Percentiles rank a stretch among this genome's conserved stretches.
Evolutionary conservation across 1,284 basidiomycete genomes (phyloP).

Genomic region (Ustilago vetiveriae): DNA sequence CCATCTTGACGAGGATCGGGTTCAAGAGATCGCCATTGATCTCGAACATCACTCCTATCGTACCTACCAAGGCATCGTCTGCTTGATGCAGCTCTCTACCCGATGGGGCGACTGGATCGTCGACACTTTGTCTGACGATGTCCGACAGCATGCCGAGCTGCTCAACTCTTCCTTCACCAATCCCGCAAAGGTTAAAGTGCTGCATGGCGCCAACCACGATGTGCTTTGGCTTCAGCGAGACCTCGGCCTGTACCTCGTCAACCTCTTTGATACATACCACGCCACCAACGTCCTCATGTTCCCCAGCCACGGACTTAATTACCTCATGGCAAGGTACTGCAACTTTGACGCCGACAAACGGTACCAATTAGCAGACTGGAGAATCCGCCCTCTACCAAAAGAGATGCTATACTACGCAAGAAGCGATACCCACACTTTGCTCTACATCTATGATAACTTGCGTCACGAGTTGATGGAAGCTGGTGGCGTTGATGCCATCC

Average conservation of each 20-base stretch:
- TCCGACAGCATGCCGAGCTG: slow-evolving; percentile 80
- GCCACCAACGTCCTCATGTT: slow-evolving; percentile 80
- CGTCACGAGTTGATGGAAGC: slow-evolving; percentile 78
- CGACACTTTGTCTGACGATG: slow-evolving; percentile 74
- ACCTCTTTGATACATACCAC: slow-evolving; percentile 95
- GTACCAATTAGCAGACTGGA: slow-evolving; percentile 96
- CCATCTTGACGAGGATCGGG: slow-evolving; percentile 68
- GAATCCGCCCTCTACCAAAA: slow-evolving; percentile 84
- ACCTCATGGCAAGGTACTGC: slow-evolving; percentile 87
- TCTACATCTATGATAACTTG: slow-evolving; percentile 92
- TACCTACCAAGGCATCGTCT: slow-evolving; percentile 86
- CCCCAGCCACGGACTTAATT: slow-evolving; percentile 82
- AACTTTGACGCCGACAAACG: slow-evolving; percentile 93
- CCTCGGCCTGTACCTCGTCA: slow-evolving; percentile 91
- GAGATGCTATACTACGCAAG: slow-evolving; percentile 93
- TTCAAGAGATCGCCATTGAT: slow-evolving; percentile 89
- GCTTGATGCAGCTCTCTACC: slow-evolving; percentile 85
- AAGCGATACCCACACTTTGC: slow-evolving; percentile 92
- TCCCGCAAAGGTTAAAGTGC: slow-evolving; percentile 82
- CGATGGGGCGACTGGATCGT: slow-evolving; percentile 86
- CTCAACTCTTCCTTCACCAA: slow-evolving; percentile 79
- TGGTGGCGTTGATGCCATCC: slow-evolving; percentile 68
- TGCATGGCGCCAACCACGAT: slow-evolving; percentile 91
- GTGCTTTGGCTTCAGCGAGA: slow-evolving; percentile 96
- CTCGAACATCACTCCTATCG: slow-evolving; percentile 91